Evolutionary conservation across 2,329 filamentous ascomycete species (phyloP), one percentile per base, ranked within the genome.

Genomic region (Metarhizium humberi): DNA sequence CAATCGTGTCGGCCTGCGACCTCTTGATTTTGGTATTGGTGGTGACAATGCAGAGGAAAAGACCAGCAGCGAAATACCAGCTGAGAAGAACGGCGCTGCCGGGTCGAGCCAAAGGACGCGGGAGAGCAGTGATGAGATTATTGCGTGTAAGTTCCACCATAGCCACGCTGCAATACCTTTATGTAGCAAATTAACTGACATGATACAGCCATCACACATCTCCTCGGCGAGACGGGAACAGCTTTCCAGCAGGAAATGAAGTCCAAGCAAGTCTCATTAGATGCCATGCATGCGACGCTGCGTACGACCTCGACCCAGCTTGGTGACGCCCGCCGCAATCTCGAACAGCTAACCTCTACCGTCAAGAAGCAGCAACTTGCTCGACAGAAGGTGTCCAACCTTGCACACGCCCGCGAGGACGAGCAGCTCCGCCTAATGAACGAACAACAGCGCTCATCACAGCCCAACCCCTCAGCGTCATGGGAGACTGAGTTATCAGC

Each of bases 21-120:
- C 94, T 1, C 78, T 91, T n/a, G 94, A 97, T 68, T 99, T 99
- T 73, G 92, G 92, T 8, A 90, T 97, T 32, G 90, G 90, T 5
- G 82, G 83, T 10, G 87, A 90, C 52, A 73, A 71, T 14, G 67
- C 70, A 2, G 77, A 78, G 13, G 71, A 75, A 13, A 69, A 70
- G 51, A 67, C 64, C 4, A 75, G 78, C 57, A 73, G 75, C 46
- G 67, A 79, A 62, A 54, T 69, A 56, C 59, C 71, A 4, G 58
- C 71, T 55, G 74, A 79, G 59, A 74, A 77, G 68, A 73, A 69
- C 49, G 72, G 74, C 56, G 63, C 69, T 58, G 59, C 76, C 49
- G 72, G 73, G 46, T 75, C 71, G 59, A 80, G 66, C 60, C 78
- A 81, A 60, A 78, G 76, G 71, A 87, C 71, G 67, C 84, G 75